A percentile compares a stretch with the other conserved stretches of the same genome.
Conservation (phyloP, 129 eudicot species). For the Chrysanthemum makinoi region DNA sequence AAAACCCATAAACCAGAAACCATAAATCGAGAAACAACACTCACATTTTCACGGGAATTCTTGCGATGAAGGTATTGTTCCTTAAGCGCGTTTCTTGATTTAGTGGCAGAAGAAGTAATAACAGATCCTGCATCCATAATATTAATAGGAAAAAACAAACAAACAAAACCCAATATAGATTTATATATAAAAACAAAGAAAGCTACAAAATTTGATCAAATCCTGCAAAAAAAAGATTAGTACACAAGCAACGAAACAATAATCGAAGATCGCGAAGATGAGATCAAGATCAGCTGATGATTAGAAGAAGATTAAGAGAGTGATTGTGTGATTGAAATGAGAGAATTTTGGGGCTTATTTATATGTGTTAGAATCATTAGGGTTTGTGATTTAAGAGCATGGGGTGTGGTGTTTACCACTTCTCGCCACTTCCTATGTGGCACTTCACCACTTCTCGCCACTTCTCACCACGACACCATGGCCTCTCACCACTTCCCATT, state of each 20-base stretch:
- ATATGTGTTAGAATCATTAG: not conserved
- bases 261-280: not conserved
- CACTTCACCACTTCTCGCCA: no score
- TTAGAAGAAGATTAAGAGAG: not conserved
- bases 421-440: no score
- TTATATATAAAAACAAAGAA: slow-evolving; percentile 11
- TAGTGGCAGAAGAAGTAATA: slow-evolving; percentile 35
- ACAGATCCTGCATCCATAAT: slow-evolving; percentile 77
- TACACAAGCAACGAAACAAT: not conserved
- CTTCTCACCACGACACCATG: no score
- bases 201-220: not conserved
- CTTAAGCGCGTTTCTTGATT: slow-evolving; percentile 60
- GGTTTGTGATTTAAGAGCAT: slow-evolving; percentile 31
- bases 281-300: slow-evolving; percentile 19
- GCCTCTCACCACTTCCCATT: no score
- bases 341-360: slow-evolving; percentile 7
- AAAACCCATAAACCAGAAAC: not conserved
- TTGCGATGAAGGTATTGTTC: slow-evolving; percentile 59
- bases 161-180: slow-evolving; percentile 16
- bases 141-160: slow-evolving; percentile 32
- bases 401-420: no score
- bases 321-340: slow-evolving; percentile 18
- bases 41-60: slow-evolving; percentile 67
- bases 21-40: not conserved
- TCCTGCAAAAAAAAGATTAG: slow-evolving; percentile 29